Conservation (phyloP, 2,329 filamentous ascomycete genomes). For the Epichloe brachyelytri region DNA sequence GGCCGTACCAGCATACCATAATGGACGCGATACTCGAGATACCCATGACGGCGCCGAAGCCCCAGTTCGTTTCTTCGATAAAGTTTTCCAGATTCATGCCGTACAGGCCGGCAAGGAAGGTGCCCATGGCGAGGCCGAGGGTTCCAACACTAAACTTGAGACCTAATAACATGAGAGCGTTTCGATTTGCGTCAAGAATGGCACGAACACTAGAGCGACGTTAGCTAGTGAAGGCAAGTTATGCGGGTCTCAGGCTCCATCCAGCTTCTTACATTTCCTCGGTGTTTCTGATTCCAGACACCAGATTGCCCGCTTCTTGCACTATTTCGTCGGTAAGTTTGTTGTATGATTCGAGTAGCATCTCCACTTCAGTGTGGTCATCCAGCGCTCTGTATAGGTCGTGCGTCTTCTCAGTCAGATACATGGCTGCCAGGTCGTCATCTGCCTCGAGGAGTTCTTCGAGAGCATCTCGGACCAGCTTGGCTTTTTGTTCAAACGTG, state of each 20-base stretch:
- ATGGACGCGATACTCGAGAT: slow-evolving; percentile 60
- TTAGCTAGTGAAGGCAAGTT: slow-evolving; percentile 8
- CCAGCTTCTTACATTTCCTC: slow-evolving; percentile 74
- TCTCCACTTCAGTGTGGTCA: slow-evolving; percentile 92
- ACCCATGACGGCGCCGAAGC: slow-evolving; percentile 64
- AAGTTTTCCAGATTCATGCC: slow-evolving; percentile 99
- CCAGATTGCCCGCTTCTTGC: slow-evolving; percentile 83
- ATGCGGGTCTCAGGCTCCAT: too few species aligned
- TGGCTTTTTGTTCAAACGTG: slow-evolving; percentile 94
- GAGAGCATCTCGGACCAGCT: slow-evolving; percentile 85
- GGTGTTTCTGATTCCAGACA: slow-evolving; percentile 91
- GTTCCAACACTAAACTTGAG: slow-evolving; percentile 95
- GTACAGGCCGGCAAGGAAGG: slow-evolving; percentile 95
- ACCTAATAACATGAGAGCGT: slow-evolving; percentile 93
- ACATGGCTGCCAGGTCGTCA: slow-evolving; percentile 91
- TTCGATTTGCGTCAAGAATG: slow-evolving; percentile 94
- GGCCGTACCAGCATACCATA: slow-evolving; percentile 70
- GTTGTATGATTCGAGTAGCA: slow-evolving; percentile 93
- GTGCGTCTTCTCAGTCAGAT: slow-evolving; percentile 75
- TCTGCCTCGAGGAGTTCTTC: slow-evolving; percentile 93
- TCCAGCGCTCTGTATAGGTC: slow-evolving; percentile 63
- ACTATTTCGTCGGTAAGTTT: slow-evolving; percentile 98
- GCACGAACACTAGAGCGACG: slow-evolving; percentile 61
- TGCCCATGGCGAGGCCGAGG: slow-evolving; percentile 85
- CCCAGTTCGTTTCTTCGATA: slow-evolving; percentile 83